Conservation (phyloP, 768 basidiomycete species). For the Mrakia frigida region DNA sequence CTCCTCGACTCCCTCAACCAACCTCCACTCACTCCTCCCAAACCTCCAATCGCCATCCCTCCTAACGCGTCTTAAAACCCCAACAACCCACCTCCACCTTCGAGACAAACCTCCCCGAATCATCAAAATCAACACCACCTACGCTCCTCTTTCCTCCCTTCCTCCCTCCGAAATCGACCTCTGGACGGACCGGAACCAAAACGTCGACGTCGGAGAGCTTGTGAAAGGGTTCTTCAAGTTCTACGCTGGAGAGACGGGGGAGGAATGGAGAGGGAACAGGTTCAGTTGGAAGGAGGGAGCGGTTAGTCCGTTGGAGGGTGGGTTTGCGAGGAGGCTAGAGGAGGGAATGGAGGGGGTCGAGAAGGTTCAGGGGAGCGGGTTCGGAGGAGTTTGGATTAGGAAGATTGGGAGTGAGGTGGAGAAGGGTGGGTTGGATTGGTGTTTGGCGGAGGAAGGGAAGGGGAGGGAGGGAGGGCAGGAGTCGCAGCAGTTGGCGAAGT, state of each 20-base stretch:
- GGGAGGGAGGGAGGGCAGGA: not conserved
- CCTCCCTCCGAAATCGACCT: not conserved
- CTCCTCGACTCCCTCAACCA: too few species aligned
- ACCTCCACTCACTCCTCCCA: not conserved
- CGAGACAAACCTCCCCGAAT: not conserved
- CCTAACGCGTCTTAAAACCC: not conserved
- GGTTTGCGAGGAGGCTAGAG: not conserved
- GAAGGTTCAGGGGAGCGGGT: not conserved
- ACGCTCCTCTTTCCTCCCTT: slow-evolving; percentile 18
- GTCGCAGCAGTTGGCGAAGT: not conserved
- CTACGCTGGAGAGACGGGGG: slow-evolving; percentile 14
- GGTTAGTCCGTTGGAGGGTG: slow-evolving; percentile 11
- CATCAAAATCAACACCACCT: slow-evolving; percentile 18
- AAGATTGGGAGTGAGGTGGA: not conserved
- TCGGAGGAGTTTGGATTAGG: not conserved
- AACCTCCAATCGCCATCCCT: slow-evolving; percentile 14
- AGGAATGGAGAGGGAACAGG: not conserved
- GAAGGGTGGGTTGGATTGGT: not conserved
- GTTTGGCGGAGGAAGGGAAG: not conserved
- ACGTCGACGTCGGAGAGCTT: slow-evolving; percentile 22
- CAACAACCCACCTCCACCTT: not conserved
- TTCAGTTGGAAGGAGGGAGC: slow-evolving; percentile 6
- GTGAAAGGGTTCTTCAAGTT: slow-evolving; percentile 15
- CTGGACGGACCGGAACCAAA: slow-evolving; percentile 2
- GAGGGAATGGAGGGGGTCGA: not conserved